Percentiles rank a stretch among this genome's conserved stretches.
Conservation (phyloP, 495 filamentous ascomycete genomes). For the Aspergillus kassunensis region DNA sequence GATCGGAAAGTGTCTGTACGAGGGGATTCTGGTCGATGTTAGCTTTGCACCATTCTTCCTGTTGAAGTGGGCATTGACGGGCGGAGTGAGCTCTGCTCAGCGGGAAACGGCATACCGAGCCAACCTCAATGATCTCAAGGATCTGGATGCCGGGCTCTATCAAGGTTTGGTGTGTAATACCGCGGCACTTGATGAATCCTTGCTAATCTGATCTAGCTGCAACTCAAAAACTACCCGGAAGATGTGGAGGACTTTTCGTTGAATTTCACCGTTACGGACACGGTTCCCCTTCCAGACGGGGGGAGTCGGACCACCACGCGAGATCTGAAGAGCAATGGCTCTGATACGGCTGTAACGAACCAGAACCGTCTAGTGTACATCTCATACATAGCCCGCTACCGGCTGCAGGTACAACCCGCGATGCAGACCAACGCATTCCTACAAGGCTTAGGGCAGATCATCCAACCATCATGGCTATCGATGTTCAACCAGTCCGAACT, state of each 20-base stretch:
- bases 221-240: conserved; percentile 82
- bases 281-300: conserved; percentile 53
- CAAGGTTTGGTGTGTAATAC: conserved; percentile 65
- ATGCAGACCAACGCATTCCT: conserved; percentile 84
- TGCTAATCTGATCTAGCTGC: conserved; percentile 41
- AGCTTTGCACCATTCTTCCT: conserved; percentile 95
- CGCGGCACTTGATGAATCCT: neutral
- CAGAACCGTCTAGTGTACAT: conserved; percentile 92
- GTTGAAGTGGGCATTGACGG: conserved; percentile 84
- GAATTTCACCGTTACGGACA: conserved; percentile 88
- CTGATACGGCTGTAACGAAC: conserved; percentile 79
- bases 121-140: conserved; percentile 87
- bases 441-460: conserved; percentile 77
- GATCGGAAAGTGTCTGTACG: conserved; percentile 96
- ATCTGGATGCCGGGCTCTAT: conserved; percentile 91
- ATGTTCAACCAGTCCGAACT: conserved; percentile 99
- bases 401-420: conserved; percentile 71
- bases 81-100: conserved; percentile 55
- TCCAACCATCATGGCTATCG: conserved; percentile 85
- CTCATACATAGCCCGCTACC: conserved; percentile 80
- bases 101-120: conserved; percentile 72
- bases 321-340: conserved; percentile 71
- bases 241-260: conserved; percentile 75
- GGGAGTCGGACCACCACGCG: conserved; percentile 52
- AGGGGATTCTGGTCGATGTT: conserved; percentile 93